Base-by-base conservation (phyloP, 495 filamentous ascomycete genomes). In the Chaetomium tenue region DNA sequence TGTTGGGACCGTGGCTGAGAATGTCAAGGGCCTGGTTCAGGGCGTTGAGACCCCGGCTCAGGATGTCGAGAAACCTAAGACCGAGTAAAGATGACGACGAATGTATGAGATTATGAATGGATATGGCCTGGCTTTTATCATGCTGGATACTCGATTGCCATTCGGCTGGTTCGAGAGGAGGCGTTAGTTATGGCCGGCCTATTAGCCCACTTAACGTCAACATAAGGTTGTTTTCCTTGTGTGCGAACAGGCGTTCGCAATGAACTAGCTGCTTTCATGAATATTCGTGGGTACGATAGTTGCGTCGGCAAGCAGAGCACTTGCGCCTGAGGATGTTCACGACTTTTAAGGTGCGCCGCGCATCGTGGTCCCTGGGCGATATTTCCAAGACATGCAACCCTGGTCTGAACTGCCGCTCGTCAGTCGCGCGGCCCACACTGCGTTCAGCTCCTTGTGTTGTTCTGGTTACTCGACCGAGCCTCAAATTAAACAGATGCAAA, bases 21-120 rank as follows among this genome's bases (percentile, higher is more conserved):
- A n/a, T n/a, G n/a, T n/a, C n/a, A n/a, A n/a, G n/a, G n/a, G n/a
- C n/a, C n/a, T n/a, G n/a, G n/a, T n/a, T n/a, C 28, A 30, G 28
- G 6, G 3, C 6, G 6, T 30, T 6, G 28, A 30, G 28, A 6
- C n/a, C n/a, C n/a, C n/a, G n/a, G n/a, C n/a, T n/a, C n/a, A 30
- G 46, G 51, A 26, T 11, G 33, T 39, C 47, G 46, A 39, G 47
- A 40, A 16, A 1, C n/a, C 28, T 11, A 20, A 54, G 46, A 42
- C 28, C 39, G 47, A 46, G 37, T 48, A 47, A 47, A 58, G 20
- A 20, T 46, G 53, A 64, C 15, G 55, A 64, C 33, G 55, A 37
- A 64, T 64, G 56, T 44, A 58, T 46, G 62, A 58, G 57, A 12
- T 53, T 30, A 58, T 20, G 62, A 64, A 63, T 47, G 62, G 54